phyloP scores from a whole-genome alignment of 148 eudicot genomes.

The Vaccinium myrtillus region DNA sequence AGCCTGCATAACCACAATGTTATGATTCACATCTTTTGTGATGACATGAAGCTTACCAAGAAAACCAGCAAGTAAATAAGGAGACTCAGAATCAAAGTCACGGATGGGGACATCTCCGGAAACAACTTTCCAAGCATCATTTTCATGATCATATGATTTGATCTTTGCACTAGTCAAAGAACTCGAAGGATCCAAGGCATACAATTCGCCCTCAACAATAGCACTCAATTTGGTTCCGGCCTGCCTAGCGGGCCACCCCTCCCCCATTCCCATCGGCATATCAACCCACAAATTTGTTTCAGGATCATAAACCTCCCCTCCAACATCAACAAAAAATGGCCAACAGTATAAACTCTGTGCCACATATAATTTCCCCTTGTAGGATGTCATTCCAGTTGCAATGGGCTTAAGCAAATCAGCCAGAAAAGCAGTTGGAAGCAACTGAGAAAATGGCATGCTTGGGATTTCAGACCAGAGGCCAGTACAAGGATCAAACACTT shows the following conservation, averaged over 20 bases:
- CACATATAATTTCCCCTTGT: conserved; percentile 78
- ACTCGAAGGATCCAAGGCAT: conserved; percentile 79
- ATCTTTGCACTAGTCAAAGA: conserved; percentile 68
- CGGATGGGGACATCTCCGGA: conserved; percentile 52
- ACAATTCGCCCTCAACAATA: conserved; percentile 69
- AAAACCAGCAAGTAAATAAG: conserved; percentile 79
- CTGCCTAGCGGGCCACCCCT: conserved; percentile 99
- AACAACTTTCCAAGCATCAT: conserved; percentile 74
- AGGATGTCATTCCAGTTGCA: conserved; percentile 91
- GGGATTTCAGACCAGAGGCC: conserved; percentile 76
- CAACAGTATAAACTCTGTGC: conserved; percentile 94
- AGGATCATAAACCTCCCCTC: conserved; percentile 95
- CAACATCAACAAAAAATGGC: conserved; percentile 98
- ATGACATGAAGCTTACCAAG: conserved; percentile 80
- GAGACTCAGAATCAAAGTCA: conserved; percentile 69
- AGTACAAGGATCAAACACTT: conserved; percentile 74
- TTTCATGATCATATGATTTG: conserved; percentile 69
- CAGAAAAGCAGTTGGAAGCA: conserved; percentile 82
- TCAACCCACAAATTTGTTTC: conserved; percentile 82
- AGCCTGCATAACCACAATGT: conserved; percentile 66
- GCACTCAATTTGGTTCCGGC: conserved; percentile 91
- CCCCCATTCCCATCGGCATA: conserved; percentile 99
- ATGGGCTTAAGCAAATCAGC: conserved; percentile 90
- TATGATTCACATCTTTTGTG: conserved; percentile 61
- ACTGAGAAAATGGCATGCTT: conserved; percentile 92